A percentile compares a stretch with the other conserved stretches of the same genome.
These are phyloP conservation scores for Aspergillus sp. DNA, from an alignment of 2,329 filamentous ascomycete species.

Conservation along the genomic window DNA sequence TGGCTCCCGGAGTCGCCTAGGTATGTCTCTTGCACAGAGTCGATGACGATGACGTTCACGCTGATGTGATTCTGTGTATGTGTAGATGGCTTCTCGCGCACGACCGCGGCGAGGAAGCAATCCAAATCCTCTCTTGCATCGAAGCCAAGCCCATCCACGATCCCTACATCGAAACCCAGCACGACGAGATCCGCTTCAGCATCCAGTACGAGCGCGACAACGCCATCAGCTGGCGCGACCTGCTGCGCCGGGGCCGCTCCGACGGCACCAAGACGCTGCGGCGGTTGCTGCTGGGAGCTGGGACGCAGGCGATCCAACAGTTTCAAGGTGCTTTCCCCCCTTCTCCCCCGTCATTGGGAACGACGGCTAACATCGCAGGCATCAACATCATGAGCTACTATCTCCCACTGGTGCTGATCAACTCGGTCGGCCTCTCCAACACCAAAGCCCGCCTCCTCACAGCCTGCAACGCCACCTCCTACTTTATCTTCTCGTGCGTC, in stretches of 20 bases:
- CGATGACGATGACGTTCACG: background rate
- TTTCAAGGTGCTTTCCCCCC: constrained; percentile 24
- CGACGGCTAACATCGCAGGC: constrained; percentile 21
- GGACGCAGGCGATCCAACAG: constrained; percentile 55
- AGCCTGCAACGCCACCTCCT: constrained; percentile 53
- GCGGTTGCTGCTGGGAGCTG: constrained; percentile 52
- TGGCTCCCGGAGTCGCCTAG: constrained; percentile 26
- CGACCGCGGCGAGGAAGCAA: constrained; percentile 45
- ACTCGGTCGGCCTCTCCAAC: constrained; percentile 55
- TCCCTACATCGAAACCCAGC: constrained; percentile 45
- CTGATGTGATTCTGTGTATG: background rate
- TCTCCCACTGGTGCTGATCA: constrained; percentile 59
- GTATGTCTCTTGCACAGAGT: background rate
- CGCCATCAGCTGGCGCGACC: constrained; percentile 49
- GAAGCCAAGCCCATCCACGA: constrained; percentile 46
- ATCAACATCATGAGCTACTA: constrained; percentile 46
- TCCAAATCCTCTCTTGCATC: constrained; percentile 50
- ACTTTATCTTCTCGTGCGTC: constrained; percentile 49
- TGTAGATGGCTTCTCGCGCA: constrained; percentile 44
- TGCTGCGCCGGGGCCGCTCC: constrained; percentile 48
- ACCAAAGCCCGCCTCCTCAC: constrained; percentile 55
- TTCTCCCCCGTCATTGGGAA: background rate
- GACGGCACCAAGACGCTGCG: constrained; percentile 50
- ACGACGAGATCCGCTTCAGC: constrained; percentile 49
- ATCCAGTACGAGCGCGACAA: constrained; percentile 52